These are phyloP conservation scores for Talaromyces funiculosus DNA, from an alignment of 2,329 filamentous ascomycete genomes.

Conservation along the genomic window DNA sequence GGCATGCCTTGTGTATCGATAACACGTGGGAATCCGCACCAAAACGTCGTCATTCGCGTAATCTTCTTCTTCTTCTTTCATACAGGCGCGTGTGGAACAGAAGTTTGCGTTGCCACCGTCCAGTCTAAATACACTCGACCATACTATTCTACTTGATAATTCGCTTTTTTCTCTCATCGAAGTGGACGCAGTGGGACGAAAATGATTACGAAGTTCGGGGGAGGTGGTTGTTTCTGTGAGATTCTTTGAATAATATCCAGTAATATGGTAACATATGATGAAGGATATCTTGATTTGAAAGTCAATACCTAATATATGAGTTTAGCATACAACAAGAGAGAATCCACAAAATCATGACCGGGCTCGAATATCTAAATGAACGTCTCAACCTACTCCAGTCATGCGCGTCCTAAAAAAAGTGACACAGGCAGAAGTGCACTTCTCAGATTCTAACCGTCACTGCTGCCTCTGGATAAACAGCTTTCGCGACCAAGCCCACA, in stretches of 20 bases:
- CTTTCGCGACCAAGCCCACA: conserved; percentile 24
- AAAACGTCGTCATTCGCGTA: neutral
- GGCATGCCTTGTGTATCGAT: too few relatives aligned
- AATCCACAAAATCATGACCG: neutral
- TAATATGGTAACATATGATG: too few relatives aligned
- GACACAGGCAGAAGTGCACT: neutral
- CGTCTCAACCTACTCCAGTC: neutral
- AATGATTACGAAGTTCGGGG: neutral
- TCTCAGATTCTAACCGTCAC: conserved; percentile 28
- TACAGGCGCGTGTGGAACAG: neutral
- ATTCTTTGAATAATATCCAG: neutral
- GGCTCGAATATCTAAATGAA: neutral
- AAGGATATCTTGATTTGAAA: too few relatives aligned
- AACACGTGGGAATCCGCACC: neutral
- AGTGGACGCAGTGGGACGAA: conserved; percentile 1
- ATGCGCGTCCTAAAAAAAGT: neutral
- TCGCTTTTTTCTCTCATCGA: conserved; percentile 4
- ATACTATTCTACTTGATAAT: conserved; percentile 3
- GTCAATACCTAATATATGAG: too few relatives aligned
- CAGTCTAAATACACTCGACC: too few relatives aligned
- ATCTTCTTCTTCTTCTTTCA: neutral
- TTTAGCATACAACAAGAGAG: neutral
- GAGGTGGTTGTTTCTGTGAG: conserved; percentile 3
- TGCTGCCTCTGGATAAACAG: conserved; percentile 29
- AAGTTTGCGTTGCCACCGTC: neutral